phyloP scores from a whole-genome alignment of 306 rosid species.

The Prunus mira region DNA sequence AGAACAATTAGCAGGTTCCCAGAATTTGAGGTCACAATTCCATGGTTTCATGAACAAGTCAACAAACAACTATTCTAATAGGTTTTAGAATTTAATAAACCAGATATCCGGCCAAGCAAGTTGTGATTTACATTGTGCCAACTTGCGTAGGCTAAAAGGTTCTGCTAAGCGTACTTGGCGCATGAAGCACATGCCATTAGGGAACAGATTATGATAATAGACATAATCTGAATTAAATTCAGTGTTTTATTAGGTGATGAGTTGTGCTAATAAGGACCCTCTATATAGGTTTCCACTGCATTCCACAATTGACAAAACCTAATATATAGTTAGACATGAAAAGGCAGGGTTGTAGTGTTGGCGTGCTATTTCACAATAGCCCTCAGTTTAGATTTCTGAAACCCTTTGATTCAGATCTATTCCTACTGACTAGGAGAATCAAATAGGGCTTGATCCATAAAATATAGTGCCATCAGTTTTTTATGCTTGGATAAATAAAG shows the following conservation, averaged over 20 bases:
- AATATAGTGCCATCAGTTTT: no score
- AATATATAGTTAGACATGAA: constrained; percentile 17
- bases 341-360: constrained; percentile 12
- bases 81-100: constrained; percentile 12
- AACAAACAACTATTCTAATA: constrained; percentile 8
- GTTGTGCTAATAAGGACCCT: constrained; percentile 20
- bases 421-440: not conserved
- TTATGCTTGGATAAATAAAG: no score
- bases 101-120: constrained; percentile 23
- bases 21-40: constrained; percentile 17
- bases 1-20: constrained; percentile 8
- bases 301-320: constrained; percentile 21
- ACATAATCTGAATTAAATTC: constrained; percentile 24
- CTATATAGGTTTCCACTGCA: constrained; percentile 20
- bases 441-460: not conserved
- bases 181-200: constrained; percentile 57
- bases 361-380: constrained; percentile 15
- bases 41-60: constrained; percentile 11
- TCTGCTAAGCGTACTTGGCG: constrained; percentile 52
- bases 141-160: constrained; percentile 38
- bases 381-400: not conserved
- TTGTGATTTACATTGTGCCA: constrained; percentile 24
- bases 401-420: not conserved
- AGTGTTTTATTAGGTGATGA: constrained; percentile 36
- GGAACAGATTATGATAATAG: not conserved